Evolutionary conservation across 805 yeast genomes (phyloP).

Genomic region (Candida tammaniensis): DNA sequence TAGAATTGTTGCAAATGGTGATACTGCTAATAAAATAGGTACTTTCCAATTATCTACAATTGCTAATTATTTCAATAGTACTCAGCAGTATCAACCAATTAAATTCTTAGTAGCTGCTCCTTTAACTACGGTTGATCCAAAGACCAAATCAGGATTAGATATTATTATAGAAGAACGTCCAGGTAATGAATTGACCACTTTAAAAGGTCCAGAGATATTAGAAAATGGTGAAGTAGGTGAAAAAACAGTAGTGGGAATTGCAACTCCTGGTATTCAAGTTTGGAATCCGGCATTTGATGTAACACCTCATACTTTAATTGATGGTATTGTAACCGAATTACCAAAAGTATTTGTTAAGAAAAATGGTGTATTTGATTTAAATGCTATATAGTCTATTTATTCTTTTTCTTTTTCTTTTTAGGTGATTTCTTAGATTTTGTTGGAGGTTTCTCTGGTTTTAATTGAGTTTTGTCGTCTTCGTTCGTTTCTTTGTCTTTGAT

Average conservation of each 20-base stretch:
- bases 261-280: constrained; percentile 79
- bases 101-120: constrained; percentile 96
- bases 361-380: constrained; percentile 51
- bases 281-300: constrained; percentile 98
- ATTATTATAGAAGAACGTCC: constrained; percentile 90
- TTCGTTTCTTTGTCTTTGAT: not conserved
- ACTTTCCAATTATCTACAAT: constrained; percentile 83
- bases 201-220: constrained; percentile 53
- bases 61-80: constrained; percentile 47
- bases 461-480: not conserved
- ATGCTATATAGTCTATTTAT: constrained; percentile 1
- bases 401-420: not conserved
- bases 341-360: constrained; percentile 47
- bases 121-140: constrained; percentile 78
- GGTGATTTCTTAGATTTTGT: too few relatives aligned
- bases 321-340: constrained; percentile 86
- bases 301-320: constrained; percentile 79
- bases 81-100: constrained; percentile 28
- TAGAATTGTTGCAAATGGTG: constrained; percentile 89
- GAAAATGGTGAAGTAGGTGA: constrained; percentile 30
- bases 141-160: constrained; percentile 63
- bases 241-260: constrained; percentile 62
- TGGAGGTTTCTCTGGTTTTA: not conserved
- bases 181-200: constrained; percentile 68
- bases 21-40: constrained; percentile 95